These are phyloP conservation scores for Saccharomycopsis olivae DNA, from an alignment of 805 yeast species.

Conservation along the genomic window DNA sequence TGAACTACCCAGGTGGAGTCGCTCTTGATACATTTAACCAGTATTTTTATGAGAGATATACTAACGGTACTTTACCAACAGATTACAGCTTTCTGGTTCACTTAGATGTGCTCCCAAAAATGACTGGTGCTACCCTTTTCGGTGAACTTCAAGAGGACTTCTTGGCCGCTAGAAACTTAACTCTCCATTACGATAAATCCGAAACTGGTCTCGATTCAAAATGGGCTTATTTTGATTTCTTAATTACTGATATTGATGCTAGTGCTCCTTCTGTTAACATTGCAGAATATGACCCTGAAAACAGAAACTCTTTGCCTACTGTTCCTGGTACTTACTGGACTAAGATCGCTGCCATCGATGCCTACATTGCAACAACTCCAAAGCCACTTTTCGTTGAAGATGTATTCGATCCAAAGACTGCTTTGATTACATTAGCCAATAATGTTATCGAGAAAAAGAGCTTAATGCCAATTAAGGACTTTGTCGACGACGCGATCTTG, in stretches of 20 bases:
- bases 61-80: constrained; percentile 9
- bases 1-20: constrained; percentile 84
- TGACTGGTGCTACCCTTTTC: constrained; percentile 79
- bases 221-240: constrained; percentile 43
- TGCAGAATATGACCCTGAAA: too few relatives aligned
- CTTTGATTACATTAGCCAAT: background rate
- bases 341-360: constrained; percentile 28
- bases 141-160: constrained; percentile 40
- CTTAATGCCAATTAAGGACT: constrained; percentile 3
- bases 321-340: constrained; percentile 33
- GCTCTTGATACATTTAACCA: constrained; percentile 51
- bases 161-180: constrained; percentile 23
- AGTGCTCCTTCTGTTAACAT: constrained; percentile 44
- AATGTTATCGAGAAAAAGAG: constrained; percentile 1
- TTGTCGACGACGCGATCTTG: constrained; percentile 1
- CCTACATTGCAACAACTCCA: constrained; percentile 32
- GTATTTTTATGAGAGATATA: constrained; percentile 22
- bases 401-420: constrained; percentile 17
- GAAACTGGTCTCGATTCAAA: constrained; percentile 36
- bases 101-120: constrained; percentile 70
- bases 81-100: constrained; percentile 40
- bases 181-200: constrained; percentile 59
- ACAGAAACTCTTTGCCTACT: constrained; percentile 20
- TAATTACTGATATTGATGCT: constrained; percentile 32
- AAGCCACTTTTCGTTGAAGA: constrained; percentile 19